phyloP scores from a whole-genome alignment of 768 basidiomycete species.

The Tricholoma matsutake region DNA sequence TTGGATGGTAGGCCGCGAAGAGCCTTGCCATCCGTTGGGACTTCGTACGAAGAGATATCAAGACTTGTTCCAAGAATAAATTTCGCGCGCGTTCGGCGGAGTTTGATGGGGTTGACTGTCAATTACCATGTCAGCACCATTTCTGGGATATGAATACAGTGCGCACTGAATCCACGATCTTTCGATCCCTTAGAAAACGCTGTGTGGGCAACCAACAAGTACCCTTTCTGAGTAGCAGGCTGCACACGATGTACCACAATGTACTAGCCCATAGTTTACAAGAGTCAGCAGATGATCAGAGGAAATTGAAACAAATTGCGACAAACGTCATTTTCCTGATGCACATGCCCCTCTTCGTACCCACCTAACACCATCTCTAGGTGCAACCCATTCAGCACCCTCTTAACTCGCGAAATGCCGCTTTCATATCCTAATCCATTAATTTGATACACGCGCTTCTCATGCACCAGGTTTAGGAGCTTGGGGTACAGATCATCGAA shows the following conservation, averaged over 20 bases:
- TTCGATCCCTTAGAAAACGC: conserved; percentile 84
- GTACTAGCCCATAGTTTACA: conserved; percentile 52
- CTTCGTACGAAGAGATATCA: conserved; percentile 61
- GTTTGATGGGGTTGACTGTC: conserved; percentile 79
- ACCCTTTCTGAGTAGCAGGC: conserved; percentile 86
- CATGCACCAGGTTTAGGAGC: conserved; percentile 83
- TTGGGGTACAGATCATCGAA: conserved; percentile 98
- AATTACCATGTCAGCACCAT: background rate
- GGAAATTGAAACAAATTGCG: background rate
- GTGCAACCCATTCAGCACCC: conserved; percentile 83
- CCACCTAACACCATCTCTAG: conserved; percentile 88
- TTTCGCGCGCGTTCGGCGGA: conserved; percentile 73
- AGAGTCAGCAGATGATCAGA: background rate
- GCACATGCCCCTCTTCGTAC: conserved; percentile 91
- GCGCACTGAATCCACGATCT: conserved; percentile 77
- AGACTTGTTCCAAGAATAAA: conserved; percentile 81
- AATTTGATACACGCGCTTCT: conserved; percentile 76
- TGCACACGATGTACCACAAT: conserved; percentile 92
- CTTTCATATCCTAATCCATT: conserved; percentile 53
- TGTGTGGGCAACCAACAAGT: conserved; percentile 87
- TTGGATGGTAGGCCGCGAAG: conserved; percentile 73
- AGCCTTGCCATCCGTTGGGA: conserved; percentile 42
- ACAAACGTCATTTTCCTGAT: conserved; percentile 93
- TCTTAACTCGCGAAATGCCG: conserved; percentile 56
- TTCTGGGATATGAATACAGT: background rate